Percentiles rank a stretch among this genome's conserved stretches.
These are phyloP conservation scores for Alternaria novae-zelandiae DNA, from an alignment of 2,329 filamentous ascomycete genomes.

Conservation along the genomic window DNA sequence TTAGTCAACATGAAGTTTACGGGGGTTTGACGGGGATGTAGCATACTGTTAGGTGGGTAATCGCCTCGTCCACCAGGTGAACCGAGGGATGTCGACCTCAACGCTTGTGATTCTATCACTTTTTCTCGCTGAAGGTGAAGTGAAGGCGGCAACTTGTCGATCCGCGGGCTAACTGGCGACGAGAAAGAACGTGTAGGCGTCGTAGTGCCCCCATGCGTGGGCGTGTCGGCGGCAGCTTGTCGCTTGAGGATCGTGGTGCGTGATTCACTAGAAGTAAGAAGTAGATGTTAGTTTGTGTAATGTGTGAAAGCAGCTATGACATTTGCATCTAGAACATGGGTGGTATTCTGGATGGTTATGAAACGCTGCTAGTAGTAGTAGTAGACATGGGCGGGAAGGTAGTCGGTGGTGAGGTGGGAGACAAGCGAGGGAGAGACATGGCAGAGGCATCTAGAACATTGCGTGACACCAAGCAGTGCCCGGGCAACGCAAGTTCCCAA, in stretches of 20 bases:
- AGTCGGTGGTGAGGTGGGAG: neutral
- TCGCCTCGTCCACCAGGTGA: neutral
- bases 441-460: neutral
- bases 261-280: neutral
- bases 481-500: constrained; percentile 2
- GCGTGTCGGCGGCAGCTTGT: neutral
- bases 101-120: neutral
- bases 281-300: neutral
- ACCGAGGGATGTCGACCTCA: neutral
- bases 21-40: neutral
- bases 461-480: constrained; percentile 3
- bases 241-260: neutral
- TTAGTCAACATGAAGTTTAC: neutral
- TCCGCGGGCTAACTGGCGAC: neutral
- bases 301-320: neutral
- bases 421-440: neutral
- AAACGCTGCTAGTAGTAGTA: neutral
- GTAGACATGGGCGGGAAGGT: neutral
- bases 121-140: neutral
- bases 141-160: neutral
- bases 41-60: constrained; percentile 21
- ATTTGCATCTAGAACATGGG: neutral
- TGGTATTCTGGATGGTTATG: neutral
- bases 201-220: neutral
- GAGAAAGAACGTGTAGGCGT: neutral